Evolutionary conservation across 371 early-diverging fungal species (phyloP).

Genomic region (Polyrhizophydium stewartii): DNA sequence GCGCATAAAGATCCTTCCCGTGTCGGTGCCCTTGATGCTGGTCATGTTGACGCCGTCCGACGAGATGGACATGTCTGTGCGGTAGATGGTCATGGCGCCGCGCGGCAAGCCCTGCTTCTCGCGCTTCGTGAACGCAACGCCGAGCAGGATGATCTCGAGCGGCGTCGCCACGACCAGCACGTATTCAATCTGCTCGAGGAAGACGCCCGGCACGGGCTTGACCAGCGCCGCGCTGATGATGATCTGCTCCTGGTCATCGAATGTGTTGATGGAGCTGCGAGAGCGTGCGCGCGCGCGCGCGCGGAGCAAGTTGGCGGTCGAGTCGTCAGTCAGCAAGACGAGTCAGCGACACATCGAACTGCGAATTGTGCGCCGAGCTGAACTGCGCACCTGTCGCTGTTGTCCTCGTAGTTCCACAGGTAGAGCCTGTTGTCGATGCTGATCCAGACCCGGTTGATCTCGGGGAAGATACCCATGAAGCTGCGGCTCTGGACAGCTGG

Average conservation of each 20-base stretch:
- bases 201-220: constrained; percentile 67
- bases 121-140: constrained; percentile 42
- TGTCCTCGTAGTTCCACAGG: constrained; percentile 75
- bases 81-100: constrained; percentile 28
- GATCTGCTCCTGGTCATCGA: constrained; percentile 78
- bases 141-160: constrained; percentile 74
- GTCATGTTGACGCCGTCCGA: constrained; percentile 74
- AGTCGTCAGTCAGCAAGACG: no score
- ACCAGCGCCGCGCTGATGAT: constrained; percentile 80
- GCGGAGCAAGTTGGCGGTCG: background rate
- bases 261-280: constrained; percentile 60
- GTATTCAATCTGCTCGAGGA: constrained; percentile 73
- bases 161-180: constrained; percentile 83
- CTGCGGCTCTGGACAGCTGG: constrained; percentile 61
- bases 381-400: background rate
- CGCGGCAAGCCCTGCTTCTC: constrained; percentile 15
- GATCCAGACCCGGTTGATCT: constrained; percentile 84
- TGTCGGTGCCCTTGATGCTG: constrained; percentile 65
- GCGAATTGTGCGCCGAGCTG: no score
- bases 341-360: no score
- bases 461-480: constrained; percentile 88
- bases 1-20: constrained; percentile 82
- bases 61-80: constrained; percentile 69
- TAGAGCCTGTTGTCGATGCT: constrained; percentile 80
- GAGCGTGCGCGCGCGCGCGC: background rate